phyloP scores from a whole-genome alignment of 768 basidiomycete species.

The Pholiota microspora region DNA sequence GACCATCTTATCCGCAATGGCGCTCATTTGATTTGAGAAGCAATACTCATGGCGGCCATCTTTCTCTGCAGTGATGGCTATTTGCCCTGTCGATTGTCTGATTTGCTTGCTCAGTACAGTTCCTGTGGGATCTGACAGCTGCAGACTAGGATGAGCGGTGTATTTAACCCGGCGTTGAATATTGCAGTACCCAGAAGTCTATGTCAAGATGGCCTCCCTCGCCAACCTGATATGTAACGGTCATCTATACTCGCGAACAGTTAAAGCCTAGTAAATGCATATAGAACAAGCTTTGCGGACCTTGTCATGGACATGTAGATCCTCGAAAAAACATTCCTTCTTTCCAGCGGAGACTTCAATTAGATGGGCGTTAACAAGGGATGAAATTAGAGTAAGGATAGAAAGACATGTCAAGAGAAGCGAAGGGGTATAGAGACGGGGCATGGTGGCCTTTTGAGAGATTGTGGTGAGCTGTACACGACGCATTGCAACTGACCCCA shows the following conservation, averaged over 20 bases:
- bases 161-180: not conserved
- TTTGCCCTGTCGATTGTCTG: slow-evolving; percentile 85
- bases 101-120: slow-evolving; percentile 73
- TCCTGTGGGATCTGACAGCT: slow-evolving; percentile 82
- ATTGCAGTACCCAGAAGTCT: slow-evolving; percentile 80
- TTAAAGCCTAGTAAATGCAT: slow-evolving; percentile 3
- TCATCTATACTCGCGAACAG: slow-evolving; percentile 65
- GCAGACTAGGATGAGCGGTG: slow-evolving; percentile 13
- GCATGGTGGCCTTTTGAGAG: slow-evolving; percentile 18
- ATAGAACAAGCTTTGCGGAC: slow-evolving; percentile 34
- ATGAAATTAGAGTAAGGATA: slow-evolving; percentile 39
- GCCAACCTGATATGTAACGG: slow-evolving; percentile 97
- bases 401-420: slow-evolving; percentile 36
- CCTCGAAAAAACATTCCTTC: slow-evolving; percentile 96
- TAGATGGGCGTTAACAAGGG: slow-evolving; percentile 58
- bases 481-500: slow-evolving; percentile 13
- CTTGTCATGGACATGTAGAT: slow-evolving; percentile 89
- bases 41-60: slow-evolving; percentile 94
- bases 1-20: slow-evolving; percentile 92
- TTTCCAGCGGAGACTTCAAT: slow-evolving; percentile 74
- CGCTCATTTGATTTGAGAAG: slow-evolving; percentile 99
- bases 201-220: slow-evolving; percentile 97
- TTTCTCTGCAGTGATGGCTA: slow-evolving; percentile 81
- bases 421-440: slow-evolving; percentile 33
- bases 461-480: slow-evolving; percentile 14